Evolutionary conservation across 2,329 filamentous ascomycete genomes (phyloP), one percentile per base, ranked within the genome.

Genomic region (Ploettnerulaceae sp.): DNA sequence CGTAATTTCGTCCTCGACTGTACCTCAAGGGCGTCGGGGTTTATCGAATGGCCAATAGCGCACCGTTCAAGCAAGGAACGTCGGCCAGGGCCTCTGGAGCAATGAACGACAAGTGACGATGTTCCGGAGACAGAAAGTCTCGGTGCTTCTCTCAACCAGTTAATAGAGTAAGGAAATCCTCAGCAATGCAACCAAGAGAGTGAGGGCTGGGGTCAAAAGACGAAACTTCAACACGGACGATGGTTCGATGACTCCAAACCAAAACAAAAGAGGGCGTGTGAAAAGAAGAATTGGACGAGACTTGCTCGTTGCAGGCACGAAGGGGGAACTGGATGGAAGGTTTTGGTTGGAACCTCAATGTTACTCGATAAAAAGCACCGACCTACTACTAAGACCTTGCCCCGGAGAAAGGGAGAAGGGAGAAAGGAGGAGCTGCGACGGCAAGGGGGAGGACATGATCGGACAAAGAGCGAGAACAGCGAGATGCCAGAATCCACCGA

Each of bases 141-240:
- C n/a, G 36, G 32, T 39, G 25, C 31, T 47, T 37, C 33, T 5
- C 14, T 18, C n/a, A 15, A 15, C 25, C 11, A 18, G 31, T 17
- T 14, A 21, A 15, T 15, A 44, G 41, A 42, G 25, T 36, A 50
- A 41, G 46, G 43, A 45, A 48, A 38, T 20, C 44, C 48, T 22
- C 42, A 45, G 46, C 38, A 45, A 53, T 52, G 49, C 37, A 48
- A 48, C 57, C 55, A 58, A 60, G 48, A 58, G 55, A 57, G 45
- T 39, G 51, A 56, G 20, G 37, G 41, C 45, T 54, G 52, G 36
- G 28, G 35, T 42, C 53, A 48, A 36, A 46, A 51, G 33, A 44
- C 53, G 60, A 61, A 62, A 59, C 56, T 48, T 32, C 34, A 28
- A 51, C 31, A 36, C 41, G 24, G 15, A 36, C 24, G 15, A 28